Evolutionary conservation across 2,329 filamentous ascomycete species (phyloP).

Genomic region (Pseudogymnoascus sp.): DNA sequence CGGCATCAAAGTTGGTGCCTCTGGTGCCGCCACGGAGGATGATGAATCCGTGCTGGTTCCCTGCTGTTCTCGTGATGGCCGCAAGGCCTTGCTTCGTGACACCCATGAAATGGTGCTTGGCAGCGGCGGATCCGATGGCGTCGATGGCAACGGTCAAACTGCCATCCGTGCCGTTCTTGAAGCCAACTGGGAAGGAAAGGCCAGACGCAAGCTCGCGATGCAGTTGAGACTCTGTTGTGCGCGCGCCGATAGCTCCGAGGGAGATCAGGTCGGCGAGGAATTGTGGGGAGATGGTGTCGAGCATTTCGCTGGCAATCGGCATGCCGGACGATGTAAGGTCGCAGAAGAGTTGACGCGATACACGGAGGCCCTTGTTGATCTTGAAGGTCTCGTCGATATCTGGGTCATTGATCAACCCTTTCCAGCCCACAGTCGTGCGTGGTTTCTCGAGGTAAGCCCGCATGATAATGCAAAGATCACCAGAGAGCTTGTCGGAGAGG

Average conservation of each 20-base stretch:
- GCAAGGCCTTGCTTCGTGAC: constrained; percentile 96
- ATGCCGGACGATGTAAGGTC: constrained; percentile 87
- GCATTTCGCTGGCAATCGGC: constrained; percentile 94
- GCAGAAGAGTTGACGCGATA: constrained; percentile 83
- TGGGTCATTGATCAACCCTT: constrained; percentile 96
- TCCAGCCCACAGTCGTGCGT: constrained; percentile 96
- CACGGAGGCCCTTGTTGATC: constrained; percentile 92
- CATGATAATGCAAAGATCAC: constrained; percentile 91
- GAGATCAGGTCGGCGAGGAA: constrained; percentile 93
- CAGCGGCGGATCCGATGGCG: constrained; percentile 77
- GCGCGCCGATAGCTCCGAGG: constrained; percentile 87
- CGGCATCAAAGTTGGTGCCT: constrained; percentile 88
- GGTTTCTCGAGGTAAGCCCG: constrained; percentile 98
- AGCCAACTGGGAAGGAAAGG: constrained; percentile 93
- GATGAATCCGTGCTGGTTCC: constrained; percentile 96
- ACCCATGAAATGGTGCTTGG: constrained; percentile 95
- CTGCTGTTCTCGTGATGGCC: constrained; percentile 84
- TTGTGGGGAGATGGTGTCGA: constrained; percentile 96
- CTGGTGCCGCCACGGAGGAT: constrained; percentile 86
- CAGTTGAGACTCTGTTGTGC: constrained; percentile 93
- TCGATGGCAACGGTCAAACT: constrained; percentile 87
- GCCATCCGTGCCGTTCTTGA: constrained; percentile 98
- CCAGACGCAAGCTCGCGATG: constrained; percentile 94
- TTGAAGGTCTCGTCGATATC: constrained; percentile 98
- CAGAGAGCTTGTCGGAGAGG: constrained; percentile 68